Percentiles rank a stretch among this genome's conserved stretches.
These are phyloP conservation scores for Blastomyces emzantsi DNA, from an alignment of 2,329 filamentous ascomycete genomes.

Conservation along the genomic window DNA sequence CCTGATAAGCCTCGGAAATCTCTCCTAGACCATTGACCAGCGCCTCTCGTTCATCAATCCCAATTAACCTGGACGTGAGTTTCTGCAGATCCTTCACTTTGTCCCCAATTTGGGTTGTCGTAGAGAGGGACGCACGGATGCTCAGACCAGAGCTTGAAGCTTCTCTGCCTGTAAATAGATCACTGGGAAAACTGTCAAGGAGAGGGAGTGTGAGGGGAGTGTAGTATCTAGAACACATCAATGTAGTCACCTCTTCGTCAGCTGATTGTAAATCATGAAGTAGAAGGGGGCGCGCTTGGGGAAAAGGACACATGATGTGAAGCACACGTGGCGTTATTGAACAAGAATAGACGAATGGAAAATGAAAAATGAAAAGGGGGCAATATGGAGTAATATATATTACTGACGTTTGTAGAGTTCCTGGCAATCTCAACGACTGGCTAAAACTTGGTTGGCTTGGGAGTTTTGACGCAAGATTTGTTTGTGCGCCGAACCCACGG, in stretches of 20 bases:
- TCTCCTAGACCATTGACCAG: slow-evolving; percentile 73
- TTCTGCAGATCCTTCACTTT: slow-evolving; percentile 58
- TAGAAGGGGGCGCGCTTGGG: not conserved
- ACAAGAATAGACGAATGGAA: not conserved
- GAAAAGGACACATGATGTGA: not conserved
- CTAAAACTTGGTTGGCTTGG: not conserved
- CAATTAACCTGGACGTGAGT: slow-evolving; percentile 53
- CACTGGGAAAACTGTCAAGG: slow-evolving; percentile 71
- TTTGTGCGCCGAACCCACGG: slow-evolving; percentile 20
- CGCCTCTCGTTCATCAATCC: slow-evolving; percentile 70
- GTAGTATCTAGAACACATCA: slow-evolving; percentile 23
- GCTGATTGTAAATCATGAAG: not conserved
- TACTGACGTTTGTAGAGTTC: slow-evolving; percentile 22
- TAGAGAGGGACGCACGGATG: slow-evolving; percentile 53
- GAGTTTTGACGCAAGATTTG: not conserved
- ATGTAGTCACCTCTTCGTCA: not conserved
- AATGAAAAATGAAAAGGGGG: no score
- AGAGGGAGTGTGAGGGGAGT: slow-evolving; percentile 58
- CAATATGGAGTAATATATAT: not conserved
- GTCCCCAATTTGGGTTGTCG: slow-evolving; percentile 62
- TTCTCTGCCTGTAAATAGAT: slow-evolving; percentile 50
- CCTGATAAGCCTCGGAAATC: slow-evolving; percentile 79
- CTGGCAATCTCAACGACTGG: not conserved
- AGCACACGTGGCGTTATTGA: not conserved
- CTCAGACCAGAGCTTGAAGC: slow-evolving; percentile 38